Percentiles rank a stretch among this genome's conserved stretches.
Evolutionary conservation across 2,329 filamentous ascomycete genomes (phyloP).

Genomic region (Emergomyces orientalis): DNA sequence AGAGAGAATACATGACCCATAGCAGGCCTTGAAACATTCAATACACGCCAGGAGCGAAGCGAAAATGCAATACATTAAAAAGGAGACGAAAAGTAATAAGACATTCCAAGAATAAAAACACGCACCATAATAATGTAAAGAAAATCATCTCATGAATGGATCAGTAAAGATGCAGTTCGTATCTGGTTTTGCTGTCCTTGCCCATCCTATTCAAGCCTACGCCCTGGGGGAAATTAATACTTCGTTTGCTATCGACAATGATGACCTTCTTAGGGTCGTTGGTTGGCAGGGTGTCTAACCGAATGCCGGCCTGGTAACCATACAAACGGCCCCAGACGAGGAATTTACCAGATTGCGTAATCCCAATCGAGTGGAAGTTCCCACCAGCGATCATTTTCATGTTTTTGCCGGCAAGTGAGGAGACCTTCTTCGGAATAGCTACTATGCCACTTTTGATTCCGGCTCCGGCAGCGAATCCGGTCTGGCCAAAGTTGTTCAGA

Average conservation of each 20-base stretch:
- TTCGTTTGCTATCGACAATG: not conserved
- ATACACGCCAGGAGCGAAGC: no score
- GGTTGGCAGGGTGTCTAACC: not conserved
- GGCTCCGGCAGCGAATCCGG: no score
- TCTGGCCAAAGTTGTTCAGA: no score
- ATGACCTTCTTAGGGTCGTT: not conserved
- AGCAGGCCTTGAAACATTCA: not conserved
- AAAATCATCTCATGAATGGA: not conserved
- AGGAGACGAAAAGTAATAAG: not conserved
- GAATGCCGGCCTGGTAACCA: not conserved
- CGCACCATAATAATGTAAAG: not conserved
- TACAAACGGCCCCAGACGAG: not conserved
- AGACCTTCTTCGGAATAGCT: no score
- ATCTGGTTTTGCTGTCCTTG: not conserved
- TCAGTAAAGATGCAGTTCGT: not conserved
- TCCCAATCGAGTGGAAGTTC: no score
- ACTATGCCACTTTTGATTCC: no score
- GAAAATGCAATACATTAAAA: not conserved
- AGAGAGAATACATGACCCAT: no score
- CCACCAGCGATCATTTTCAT: no score
- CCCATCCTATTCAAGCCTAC: not conserved
- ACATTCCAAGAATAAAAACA: not conserved
- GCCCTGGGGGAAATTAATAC: not conserved
- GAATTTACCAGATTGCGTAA: not conserved
- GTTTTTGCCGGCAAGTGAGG: no score